A percentile compares a stretch with the other conserved stretches of the same genome.
phyloP scores from a whole-genome alignment of 106 monocot species.

The Dioscorea zingiberensis region DNA sequence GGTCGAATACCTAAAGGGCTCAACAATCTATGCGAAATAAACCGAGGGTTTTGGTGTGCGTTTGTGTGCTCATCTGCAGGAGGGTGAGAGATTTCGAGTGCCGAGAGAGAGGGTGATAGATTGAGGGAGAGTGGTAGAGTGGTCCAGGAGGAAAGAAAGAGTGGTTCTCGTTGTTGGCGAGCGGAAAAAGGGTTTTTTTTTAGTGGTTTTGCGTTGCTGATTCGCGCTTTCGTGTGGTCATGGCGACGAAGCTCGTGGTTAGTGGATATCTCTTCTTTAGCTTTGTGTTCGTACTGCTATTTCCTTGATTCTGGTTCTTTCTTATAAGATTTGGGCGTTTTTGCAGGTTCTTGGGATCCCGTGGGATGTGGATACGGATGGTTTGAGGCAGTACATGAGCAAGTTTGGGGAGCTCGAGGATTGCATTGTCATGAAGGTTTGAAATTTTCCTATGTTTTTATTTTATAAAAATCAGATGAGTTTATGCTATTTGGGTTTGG shows the following conservation, averaged over 20 bases:
- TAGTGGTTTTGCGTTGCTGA: not conserved
- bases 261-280: slow-evolving; percentile 1
- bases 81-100: slow-evolving; percentile 13
- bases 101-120: not conserved
- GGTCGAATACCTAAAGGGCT: slow-evolving; percentile 4
- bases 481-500: too few relatives aligned
- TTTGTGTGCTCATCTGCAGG: slow-evolving; percentile 15
- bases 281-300: not conserved
- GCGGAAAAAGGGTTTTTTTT: not conserved
- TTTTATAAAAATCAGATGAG: too few relatives aligned
- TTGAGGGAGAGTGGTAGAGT: slow-evolving; percentile 9
- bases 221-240: slow-evolving; percentile 9
- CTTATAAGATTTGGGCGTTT: not conserved
- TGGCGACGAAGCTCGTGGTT: slow-evolving; percentile 42
- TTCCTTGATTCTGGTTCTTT: too few relatives aligned
- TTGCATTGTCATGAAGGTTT: slow-evolving; percentile 46
- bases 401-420: slow-evolving; percentile 42
- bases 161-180: not conserved
- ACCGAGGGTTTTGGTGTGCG: not conserved
- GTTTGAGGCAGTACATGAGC: slow-evolving; percentile 38
- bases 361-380: slow-evolving; percentile 41
- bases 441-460: not conserved
- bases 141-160: too few relatives aligned
- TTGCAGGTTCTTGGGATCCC: slow-evolving; percentile 38
- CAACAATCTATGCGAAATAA: not conserved